Evolutionary conservation across 1,139 yeast genomes (phyloP), one percentile per base, ranked within the genome.

Genomic region (Entelexis sorbosivorans): DNA sequence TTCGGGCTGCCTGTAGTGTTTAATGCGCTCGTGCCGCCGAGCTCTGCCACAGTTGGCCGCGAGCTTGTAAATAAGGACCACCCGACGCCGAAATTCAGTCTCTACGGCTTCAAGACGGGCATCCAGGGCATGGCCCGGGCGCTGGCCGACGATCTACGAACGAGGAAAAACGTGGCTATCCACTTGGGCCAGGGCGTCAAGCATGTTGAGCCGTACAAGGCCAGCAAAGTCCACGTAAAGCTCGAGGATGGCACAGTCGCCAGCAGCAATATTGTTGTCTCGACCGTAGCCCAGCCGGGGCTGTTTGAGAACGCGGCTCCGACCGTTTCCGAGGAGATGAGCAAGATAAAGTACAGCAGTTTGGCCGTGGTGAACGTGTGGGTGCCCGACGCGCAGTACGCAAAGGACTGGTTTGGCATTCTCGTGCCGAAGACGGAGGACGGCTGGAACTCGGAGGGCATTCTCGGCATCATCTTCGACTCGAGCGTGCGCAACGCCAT

Each of bases 381-480:
- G 49, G 63, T 66, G 3, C 55, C 60, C 16, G 62, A 60, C 45
- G 47, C 56, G 22, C 19, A 38, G 8, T 57, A 65, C 38, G 64
- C 64, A 11, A 56, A 58, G 38, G 63, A 74, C 48, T 95, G 96
- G 47, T 91, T 91, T 71, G 98, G 98, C 2, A 87, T 84, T 60
- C 73, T 91, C 51, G 85, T 87, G 3, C 98, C 98, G 38, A 73
- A 68, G 62, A 67, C 68, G 42, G 61, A 67, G 56, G 63, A 66
- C 24, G 62, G 64, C 33, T 59, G 64, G 8, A 82, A 85, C 60
- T 75, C 78, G 0, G 81, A 79, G 49, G 73, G 77, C 22, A 68
- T 88, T 19, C 70, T 91, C 40, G 98, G 98, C 1, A 87, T 87
- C 1, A 87, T 91, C 32, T 91, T 84, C 66, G 97, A 91, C 64